Evolutionary conservation across 2,329 filamentous ascomycete species (phyloP).

Genomic region (Cladosporium halotolerans): DNA sequence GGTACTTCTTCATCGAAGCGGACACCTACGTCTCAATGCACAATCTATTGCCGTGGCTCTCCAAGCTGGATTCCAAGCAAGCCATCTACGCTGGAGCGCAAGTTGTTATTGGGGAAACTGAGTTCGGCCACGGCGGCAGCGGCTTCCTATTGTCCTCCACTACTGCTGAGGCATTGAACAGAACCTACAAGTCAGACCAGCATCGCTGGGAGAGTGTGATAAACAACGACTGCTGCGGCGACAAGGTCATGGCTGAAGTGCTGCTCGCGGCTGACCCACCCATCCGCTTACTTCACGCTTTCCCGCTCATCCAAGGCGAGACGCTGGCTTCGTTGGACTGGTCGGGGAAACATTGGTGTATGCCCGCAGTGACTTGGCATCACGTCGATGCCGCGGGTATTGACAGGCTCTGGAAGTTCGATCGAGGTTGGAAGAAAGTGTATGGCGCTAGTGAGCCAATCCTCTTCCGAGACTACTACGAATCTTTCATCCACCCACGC

Average conservation of each 20-base stretch:
- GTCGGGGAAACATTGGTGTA: constrained; percentile 32
- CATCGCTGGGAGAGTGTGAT: constrained; percentile 30
- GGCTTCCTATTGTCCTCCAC: constrained; percentile 41
- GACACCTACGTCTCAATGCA: constrained; percentile 44
- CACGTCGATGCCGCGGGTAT: constrained; percentile 23
- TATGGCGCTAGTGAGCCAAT: constrained; percentile 31
- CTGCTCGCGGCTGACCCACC: constrained; percentile 26
- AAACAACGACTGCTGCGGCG: constrained; percentile 31
- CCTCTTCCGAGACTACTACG: constrained; percentile 30
- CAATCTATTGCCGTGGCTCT: constrained; percentile 40
- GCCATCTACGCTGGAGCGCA: constrained; percentile 45
- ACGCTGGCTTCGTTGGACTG: constrained; percentile 31
- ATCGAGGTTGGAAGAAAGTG: constrained; percentile 29
- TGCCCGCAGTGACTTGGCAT: constrained; percentile 33
- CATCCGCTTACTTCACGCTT: constrained; percentile 31
- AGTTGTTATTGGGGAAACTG: constrained; percentile 18
- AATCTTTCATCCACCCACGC: constrained; percentile 27
- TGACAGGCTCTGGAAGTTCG: constrained; percentile 27
- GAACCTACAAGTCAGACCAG: constrained; percentile 16
- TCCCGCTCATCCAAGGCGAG: constrained; percentile 34
- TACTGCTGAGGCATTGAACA: constrained; percentile 31
- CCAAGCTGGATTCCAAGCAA: constrained; percentile 36
- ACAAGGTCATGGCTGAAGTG: constrained; percentile 31
- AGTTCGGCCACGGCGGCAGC: constrained; percentile 45
- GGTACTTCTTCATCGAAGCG: constrained; percentile 55